A percentile compares a stretch with the other conserved stretches of the same genome.
Evolutionary conservation across 1,284 basidiomycete genomes (phyloP).

Genomic region (Sphaerobolus stellatus): DNA sequence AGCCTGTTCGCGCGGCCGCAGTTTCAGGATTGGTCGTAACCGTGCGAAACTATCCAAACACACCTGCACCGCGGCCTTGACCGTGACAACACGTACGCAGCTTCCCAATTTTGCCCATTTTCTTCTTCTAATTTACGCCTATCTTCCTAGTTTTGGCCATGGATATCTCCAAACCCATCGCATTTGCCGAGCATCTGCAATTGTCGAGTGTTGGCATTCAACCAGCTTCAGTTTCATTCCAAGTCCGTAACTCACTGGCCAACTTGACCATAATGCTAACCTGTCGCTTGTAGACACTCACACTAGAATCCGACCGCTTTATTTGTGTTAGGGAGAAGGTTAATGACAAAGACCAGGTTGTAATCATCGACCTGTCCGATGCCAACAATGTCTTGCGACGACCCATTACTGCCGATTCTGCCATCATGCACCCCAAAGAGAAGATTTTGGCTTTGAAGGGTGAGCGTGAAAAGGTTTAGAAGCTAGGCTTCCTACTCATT

Average conservation of each 20-base stretch:
- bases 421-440: conserved; percentile 97
- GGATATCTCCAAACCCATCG: conserved; percentile 66
- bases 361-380: conserved; percentile 94
- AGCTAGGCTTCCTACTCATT: background rate
- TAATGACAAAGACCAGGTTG: conserved; percentile 92
- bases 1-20: background rate
- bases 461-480: conserved; percentile 37
- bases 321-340: conserved; percentile 91
- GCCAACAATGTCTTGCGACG: conserved; percentile 95
- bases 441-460: conserved; percentile 97
- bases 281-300: conserved; percentile 62
- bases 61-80: no score
- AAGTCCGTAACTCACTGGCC: conserved; percentile 55
- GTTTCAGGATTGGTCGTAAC: background rate
- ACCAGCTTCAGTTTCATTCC: conserved; percentile 96
- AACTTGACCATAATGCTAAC: conserved; percentile 25
- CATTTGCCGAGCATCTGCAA: conserved; percentile 86
- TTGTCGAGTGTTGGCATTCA: conserved; percentile 96
- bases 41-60: conserved; percentile 8
- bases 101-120: background rate
- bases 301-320: conserved; percentile 95
- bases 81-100: background rate
- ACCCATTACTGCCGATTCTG: conserved; percentile 96
- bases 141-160: background rate
- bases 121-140: background rate